phyloP scores from a whole-genome alignment of 495 filamentous ascomycete species.

The Paragyromitra xinjiangensis region DNA sequence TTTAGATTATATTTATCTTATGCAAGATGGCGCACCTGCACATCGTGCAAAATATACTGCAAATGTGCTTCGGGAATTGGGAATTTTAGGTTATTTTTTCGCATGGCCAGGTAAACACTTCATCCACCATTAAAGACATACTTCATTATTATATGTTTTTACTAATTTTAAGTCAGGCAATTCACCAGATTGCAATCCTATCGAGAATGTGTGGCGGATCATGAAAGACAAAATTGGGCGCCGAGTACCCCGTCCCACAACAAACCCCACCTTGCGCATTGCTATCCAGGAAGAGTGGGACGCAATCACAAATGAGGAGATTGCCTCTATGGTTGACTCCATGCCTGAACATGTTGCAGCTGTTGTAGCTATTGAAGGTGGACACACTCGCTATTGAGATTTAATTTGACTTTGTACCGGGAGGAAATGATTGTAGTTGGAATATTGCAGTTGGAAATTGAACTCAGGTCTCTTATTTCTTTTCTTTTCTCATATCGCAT shows the following conservation, averaged over 20 bases:
- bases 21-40: slow-evolving; percentile 1
- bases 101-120: not conserved
- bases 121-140: too few species aligned
- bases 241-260: not conserved
- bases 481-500: too few species aligned
- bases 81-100: slow-evolving; percentile 8
- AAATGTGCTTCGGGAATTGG: not conserved
- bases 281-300: slow-evolving; percentile 31
- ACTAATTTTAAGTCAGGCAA: not conserved
- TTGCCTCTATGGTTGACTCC: not conserved
- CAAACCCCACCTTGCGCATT: not conserved
- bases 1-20: not conserved
- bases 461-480: too few species aligned
- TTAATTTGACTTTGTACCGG: too few species aligned
- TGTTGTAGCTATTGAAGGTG: not conserved
- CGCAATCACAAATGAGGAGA: not conserved
- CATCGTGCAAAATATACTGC: slow-evolving; percentile 5
- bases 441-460: too few species aligned
- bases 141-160: too few species aligned
- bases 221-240: slow-evolving; percentile 5
- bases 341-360: not conserved
- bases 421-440: too few species aligned
- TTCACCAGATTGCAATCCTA: slow-evolving; percentile 11
- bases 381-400: slow-evolving; percentile 4
- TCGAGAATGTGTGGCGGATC: not conserved